Percentiles rank a stretch among this genome's conserved stretches.
Conservation (phyloP, 1,284 basidiomycete genomes). For the Earliella scabrosa region DNA sequence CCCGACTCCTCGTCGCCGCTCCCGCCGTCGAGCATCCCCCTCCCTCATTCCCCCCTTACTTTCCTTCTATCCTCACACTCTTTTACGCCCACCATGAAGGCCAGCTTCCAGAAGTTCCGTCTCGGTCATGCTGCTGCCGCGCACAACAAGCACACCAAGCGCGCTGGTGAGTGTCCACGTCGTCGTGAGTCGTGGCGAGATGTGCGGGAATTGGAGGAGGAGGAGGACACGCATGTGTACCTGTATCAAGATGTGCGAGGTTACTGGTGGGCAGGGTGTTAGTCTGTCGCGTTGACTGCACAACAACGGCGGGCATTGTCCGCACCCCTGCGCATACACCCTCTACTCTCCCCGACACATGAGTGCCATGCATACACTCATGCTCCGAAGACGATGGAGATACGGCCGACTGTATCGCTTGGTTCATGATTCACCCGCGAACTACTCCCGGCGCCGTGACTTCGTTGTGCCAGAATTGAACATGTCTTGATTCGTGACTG, state of each 20-base stretch:
- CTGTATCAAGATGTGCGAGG: no score
- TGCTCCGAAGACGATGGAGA: no score
- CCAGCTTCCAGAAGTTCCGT: constrained; percentile 24
- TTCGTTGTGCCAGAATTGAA: background rate
- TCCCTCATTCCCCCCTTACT: background rate
- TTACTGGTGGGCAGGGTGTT: no score
- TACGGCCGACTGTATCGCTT: no score
- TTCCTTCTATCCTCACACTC: background rate
- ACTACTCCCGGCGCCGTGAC: no score
- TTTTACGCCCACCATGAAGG: constrained; percentile 22
- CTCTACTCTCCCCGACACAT: no score
- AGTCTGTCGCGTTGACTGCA: no score
- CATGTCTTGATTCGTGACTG: background rate
- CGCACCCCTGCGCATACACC: no score
- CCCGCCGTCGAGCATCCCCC: background rate
- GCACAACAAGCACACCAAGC: constrained; percentile 21
- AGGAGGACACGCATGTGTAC: background rate
- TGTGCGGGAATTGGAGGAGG: background rate
- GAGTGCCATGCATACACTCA: no score
- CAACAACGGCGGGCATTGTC: no score
- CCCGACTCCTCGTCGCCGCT: background rate
- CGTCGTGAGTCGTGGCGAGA: background rate
- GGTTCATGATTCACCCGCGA: no score
- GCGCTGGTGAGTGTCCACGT: constrained; percentile 21
- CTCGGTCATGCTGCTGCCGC: constrained; percentile 21